Evolutionary conservation across 2,329 filamentous ascomycete species (phyloP).

Genomic region (Beauveria varroae): DNA sequence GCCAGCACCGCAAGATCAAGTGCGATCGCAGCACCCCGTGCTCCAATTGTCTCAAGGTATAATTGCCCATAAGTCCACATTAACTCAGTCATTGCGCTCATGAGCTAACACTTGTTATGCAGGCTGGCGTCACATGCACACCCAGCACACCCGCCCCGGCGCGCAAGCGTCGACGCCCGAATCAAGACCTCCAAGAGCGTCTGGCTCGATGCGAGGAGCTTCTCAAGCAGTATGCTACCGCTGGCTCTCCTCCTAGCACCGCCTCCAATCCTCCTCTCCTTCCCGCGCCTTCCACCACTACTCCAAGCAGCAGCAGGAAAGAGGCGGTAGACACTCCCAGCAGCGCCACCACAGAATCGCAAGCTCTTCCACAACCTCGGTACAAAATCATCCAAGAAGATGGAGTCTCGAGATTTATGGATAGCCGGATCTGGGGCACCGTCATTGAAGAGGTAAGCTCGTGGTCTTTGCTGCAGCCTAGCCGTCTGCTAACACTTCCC

Average conservation of each 20-base stretch:
- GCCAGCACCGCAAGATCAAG: constrained; percentile 56
- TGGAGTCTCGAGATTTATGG: constrained; percentile 48
- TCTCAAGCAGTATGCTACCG: constrained; percentile 47
- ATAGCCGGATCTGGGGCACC: constrained; percentile 46
- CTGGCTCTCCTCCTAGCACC: constrained; percentile 23
- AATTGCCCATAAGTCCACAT: background rate
- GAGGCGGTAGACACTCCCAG: constrained; percentile 12
- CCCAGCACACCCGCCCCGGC: constrained; percentile 54
- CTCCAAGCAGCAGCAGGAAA: background rate
- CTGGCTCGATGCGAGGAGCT: constrained; percentile 52
- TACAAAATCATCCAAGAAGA: constrained; percentile 51
- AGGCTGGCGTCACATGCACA: constrained; percentile 53
- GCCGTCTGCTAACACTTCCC: constrained; percentile 13
- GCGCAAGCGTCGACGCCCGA: constrained; percentile 50
- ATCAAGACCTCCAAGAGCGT: constrained; percentile 54
- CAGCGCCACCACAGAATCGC: constrained; percentile 17
- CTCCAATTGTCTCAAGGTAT: constrained; percentile 53
- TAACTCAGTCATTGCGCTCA: background rate
- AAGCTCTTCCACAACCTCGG: constrained; percentile 33
- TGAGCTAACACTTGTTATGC: constrained; percentile 12
- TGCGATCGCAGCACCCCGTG: constrained; percentile 53
- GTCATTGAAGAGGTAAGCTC: constrained; percentile 46
- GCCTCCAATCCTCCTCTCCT: constrained; percentile 15
- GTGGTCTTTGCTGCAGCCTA: background rate
- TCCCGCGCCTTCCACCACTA: constrained; percentile 4